Conservation (phyloP, 1,284 basidiomycete genomes). For the Bjerkandera adusta region DNA sequence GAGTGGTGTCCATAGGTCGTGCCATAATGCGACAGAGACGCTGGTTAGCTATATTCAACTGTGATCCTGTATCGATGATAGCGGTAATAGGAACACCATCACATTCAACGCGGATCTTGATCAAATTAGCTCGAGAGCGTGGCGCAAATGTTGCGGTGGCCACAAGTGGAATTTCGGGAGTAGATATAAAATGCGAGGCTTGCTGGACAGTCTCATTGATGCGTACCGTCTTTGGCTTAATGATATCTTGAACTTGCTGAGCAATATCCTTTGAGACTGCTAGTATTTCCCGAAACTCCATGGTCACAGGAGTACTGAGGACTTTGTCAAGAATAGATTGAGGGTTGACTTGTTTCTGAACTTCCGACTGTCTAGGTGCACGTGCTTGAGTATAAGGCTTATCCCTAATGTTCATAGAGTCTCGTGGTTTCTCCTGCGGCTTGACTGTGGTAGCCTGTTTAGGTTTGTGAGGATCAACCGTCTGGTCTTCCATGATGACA, state of each 20-base stretch:
- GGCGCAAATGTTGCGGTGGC: neutral
- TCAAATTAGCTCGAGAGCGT: neutral
- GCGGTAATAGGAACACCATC: neutral
- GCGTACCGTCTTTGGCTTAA: constrained; percentile 3
- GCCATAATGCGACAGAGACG: neutral
- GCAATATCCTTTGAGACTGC: constrained; percentile 7
- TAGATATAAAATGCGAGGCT: neutral
- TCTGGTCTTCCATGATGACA: constrained; percentile 8
- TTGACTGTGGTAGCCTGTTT: neutral
- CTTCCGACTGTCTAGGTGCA: constrained; percentile 2
- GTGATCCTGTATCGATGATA: constrained; percentile 10
- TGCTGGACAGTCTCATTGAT: neutral
- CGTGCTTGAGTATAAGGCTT: neutral
- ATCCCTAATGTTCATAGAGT: neutral
- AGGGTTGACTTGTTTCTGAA: neutral
- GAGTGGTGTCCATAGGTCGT: constrained; percentile 1
- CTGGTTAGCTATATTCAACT: constrained; percentile 2
- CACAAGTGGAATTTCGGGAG: neutral
- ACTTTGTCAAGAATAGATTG: constrained; percentile 1
- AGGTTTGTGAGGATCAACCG: neutral
- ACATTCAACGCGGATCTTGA: constrained; percentile 1
- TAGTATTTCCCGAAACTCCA: constrained; percentile 6
- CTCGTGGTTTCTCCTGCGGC: neutral
- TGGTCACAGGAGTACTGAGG: constrained; percentile 2
- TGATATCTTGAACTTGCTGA: constrained; percentile 8